Base-by-base conservation (phyloP, 2,329 filamentous ascomycete species). In the Alternaria gansuensis region DNA sequence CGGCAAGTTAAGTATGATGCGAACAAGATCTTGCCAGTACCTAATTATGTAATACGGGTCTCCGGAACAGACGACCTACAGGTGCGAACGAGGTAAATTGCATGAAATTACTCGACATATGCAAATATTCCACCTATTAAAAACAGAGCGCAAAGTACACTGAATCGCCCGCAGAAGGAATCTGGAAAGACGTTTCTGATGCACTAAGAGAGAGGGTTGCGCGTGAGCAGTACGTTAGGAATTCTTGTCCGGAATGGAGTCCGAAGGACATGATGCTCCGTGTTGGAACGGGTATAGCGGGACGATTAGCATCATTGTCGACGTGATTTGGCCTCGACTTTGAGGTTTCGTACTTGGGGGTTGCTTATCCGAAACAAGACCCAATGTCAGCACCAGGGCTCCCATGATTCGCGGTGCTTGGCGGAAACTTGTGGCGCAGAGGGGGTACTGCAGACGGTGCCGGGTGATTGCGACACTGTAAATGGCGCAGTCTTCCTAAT, bases 41-140 rank as follows among this genome's bases (percentile, higher is more conserved):
- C 59, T 41, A 36, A 44, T 36, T 51, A n/a, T n/a, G n/a, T n/a
- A 59, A 52, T 51, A 59, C 57, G 63, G 62, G 60, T 57, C 57
- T 28, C 43, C 63, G 64, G 59, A 65, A 52, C 39, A 62, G 37
- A 48, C 26, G 44, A 61, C n/a, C n/a, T 54, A 59, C 62, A 57
- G 66, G 60, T 46, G 57, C 60, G 54, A 65, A 64, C 55, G 64
- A 70, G 61, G 60, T 63, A 69, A 48, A 67, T 64, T 74, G 67
- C 44, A 70, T 28, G 68, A 66, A 65, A 61, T 67, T 63, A 59
- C 66, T 67, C 61, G 58, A 43, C 28, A 37, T 63, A 59, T 39
- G 43, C 51, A 17, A 59, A 62, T 66, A 60, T 59, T 54, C 63
- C 62, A 69, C 61, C 69, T 44, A 66, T 64, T 62, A 54, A 43